These are phyloP conservation scores for Penicillium griseofulvum DNA, from an alignment of 2,329 filamentous ascomycete genomes.

Conservation along the genomic window DNA sequence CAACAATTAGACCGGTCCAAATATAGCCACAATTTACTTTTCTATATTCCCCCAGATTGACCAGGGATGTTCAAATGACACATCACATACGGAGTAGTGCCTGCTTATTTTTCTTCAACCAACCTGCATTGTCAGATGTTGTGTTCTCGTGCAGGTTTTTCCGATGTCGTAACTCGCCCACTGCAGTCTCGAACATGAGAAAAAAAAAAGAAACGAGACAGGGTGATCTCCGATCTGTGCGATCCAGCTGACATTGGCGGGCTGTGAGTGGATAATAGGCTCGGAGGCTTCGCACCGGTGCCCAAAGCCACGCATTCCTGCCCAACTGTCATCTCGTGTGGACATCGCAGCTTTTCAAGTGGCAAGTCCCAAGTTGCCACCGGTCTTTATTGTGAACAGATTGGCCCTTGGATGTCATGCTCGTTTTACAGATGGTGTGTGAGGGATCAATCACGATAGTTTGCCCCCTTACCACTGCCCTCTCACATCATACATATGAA, in stretches of 20 bases:
- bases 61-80: neutral
- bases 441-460: slow-evolving; percentile 8
- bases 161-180: neutral
- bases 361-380: slow-evolving; percentile 18
- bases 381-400: slow-evolving; percentile 11
- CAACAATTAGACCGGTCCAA: neutral
- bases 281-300: slow-evolving; percentile 21
- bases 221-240: slow-evolving; percentile 18
- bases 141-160: slow-evolving; percentile 8
- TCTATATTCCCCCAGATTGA: neutral
- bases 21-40: neutral
- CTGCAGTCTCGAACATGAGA: slow-evolving; percentile 7
- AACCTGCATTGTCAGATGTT: slow-evolving; percentile 1
- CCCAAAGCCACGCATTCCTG: slow-evolving; percentile 41
- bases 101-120: slow-evolving; percentile 4
- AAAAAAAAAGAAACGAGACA: slow-evolving; percentile 1
- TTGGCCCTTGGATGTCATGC: slow-evolving; percentile 7
- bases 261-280: slow-evolving; percentile 17
- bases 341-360: slow-evolving; percentile 10
- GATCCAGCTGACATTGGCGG: slow-evolving; percentile 20
- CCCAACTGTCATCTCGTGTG: slow-evolving; percentile 30
- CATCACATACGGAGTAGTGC: neutral
- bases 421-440: slow-evolving; percentile 5
- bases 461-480: neutral
- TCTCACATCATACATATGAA: neutral